Conservation (phyloP, 805 yeast species). For the Candida taoyuanica region DNA sequence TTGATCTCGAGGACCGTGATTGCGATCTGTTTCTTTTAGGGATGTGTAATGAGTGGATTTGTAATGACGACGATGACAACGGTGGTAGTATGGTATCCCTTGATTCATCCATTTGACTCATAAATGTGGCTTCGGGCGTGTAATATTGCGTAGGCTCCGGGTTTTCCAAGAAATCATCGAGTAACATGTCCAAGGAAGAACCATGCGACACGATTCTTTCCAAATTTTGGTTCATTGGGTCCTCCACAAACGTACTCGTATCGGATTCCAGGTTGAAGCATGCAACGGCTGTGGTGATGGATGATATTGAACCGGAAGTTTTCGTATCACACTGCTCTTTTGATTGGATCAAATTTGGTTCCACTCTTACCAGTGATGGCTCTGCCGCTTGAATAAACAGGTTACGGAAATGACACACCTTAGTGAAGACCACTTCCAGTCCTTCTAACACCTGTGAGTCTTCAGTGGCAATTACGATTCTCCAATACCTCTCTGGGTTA, state of each 20-base stretch:
- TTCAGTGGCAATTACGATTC: conserved; percentile 33
- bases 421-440: conserved; percentile 27
- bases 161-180: conserved; percentile 21
- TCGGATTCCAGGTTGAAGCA: conserved; percentile 30
- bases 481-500: conserved; percentile 78
- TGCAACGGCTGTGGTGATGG: conserved; percentile 33
- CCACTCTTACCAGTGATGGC: neutral
- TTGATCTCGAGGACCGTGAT: conserved; percentile 16
- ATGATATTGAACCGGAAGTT: conserved; percentile 21
- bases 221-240: neutral
- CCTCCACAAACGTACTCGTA: conserved; percentile 39
- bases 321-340: neutral
- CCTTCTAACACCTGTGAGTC: conserved; percentile 15
- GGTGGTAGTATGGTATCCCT: conserved; percentile 7
- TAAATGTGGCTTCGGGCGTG: conserved; percentile 15
- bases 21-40: conserved; percentile 6
- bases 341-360: neutral
- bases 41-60: neutral
- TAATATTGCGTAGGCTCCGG: conserved; percentile 14
- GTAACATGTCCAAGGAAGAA: conserved; percentile 23
- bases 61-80: conserved; percentile 4
- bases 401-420: conserved; percentile 40
- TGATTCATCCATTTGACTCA: conserved; percentile 3
- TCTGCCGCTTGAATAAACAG: conserved; percentile 22
- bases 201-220: conserved; percentile 13